phyloP scores from a whole-genome alignment of 306 rosid genomes.

The Echinosophora koreensis region DNA sequence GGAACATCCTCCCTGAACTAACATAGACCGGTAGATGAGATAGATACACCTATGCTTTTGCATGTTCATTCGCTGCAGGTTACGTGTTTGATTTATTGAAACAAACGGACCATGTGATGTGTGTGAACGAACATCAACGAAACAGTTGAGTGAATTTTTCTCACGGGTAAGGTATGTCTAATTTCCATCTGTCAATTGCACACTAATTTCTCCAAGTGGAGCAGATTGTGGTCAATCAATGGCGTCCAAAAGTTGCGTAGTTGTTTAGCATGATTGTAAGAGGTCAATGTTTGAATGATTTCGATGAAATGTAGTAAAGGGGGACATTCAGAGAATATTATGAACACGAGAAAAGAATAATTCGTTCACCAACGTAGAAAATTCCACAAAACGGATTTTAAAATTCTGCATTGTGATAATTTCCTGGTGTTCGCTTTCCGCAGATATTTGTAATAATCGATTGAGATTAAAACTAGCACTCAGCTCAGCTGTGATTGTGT shows the following conservation, averaged over 20 bases:
- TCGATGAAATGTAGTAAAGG: not conserved
- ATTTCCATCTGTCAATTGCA: slow-evolving; percentile 46
- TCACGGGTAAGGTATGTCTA: not conserved
- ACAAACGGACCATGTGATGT: slow-evolving; percentile 45
- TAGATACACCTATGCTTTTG: slow-evolving; percentile 27
- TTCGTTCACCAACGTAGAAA: slow-evolving; percentile 37
- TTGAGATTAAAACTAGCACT: slow-evolving; percentile 9
- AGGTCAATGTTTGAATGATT: slow-evolving; percentile 15
- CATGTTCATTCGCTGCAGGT: slow-evolving; percentile 14
- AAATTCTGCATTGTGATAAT: slow-evolving; percentile 18
- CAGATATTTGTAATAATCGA: not conserved
- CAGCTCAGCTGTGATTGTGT: not conserved
- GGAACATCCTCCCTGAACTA: slow-evolving; percentile 44
- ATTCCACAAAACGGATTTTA: not conserved
- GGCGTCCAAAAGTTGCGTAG: slow-evolving; percentile 17
- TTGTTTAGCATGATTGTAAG: slow-evolving; percentile 38
- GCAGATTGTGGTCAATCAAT: slow-evolving; percentile 1
- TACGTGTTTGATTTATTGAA: slow-evolving; percentile 41
- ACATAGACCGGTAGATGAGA: slow-evolving; percentile 38
- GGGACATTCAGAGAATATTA: slow-evolving; percentile 19
- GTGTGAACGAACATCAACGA: not conserved
- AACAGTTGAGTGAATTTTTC: not conserved
- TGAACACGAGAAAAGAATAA: slow-evolving; percentile 14
- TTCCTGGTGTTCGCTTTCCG: slow-evolving; percentile 38
- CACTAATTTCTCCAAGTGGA: slow-evolving; percentile 35